phyloP scores from a whole-genome alignment of 805 yeast genomes.

The Cyberlindnera mycetangii region DNA sequence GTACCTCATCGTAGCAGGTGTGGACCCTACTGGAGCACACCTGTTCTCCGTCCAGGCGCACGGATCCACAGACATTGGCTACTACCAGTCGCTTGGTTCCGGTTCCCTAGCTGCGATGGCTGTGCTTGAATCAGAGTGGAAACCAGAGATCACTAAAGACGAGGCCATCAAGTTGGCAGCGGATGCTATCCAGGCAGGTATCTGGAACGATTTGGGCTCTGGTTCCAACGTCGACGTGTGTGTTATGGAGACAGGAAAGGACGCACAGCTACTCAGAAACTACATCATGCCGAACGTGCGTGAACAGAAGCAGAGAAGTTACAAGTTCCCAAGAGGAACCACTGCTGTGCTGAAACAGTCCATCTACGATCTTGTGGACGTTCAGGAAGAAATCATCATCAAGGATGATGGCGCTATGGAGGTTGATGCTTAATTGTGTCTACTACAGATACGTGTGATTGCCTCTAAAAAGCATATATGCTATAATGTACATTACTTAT shows the following conservation, averaged over 20 bases:
- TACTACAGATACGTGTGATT: too few species aligned
- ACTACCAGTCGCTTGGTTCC: constrained; percentile 88
- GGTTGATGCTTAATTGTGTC: constrained; percentile 10
- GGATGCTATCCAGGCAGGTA: constrained; percentile 95
- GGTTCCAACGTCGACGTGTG: constrained; percentile 98
- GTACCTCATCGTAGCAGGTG: constrained; percentile 96
- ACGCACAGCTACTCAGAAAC: constrained; percentile 81
- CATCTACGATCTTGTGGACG: constrained; percentile 62
- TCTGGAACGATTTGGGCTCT: constrained; percentile 98
- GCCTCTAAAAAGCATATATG: too few species aligned
- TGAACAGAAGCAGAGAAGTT: constrained; percentile 74
- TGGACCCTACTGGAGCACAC: constrained; percentile 94
- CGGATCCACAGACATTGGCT: constrained; percentile 96
- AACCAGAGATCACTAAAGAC: constrained; percentile 69
- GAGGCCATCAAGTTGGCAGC: constrained; percentile 91
- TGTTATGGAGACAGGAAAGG: constrained; percentile 92
- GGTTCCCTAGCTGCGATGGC: constrained; percentile 99
- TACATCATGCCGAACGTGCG: constrained; percentile 90
- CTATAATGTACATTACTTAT: constrained; percentile 4
- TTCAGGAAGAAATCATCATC: constrained; percentile 58
- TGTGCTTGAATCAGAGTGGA: constrained; percentile 87
- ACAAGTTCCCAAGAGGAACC: constrained; percentile 90
- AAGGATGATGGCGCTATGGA: constrained; percentile 35
- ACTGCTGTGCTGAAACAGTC: constrained; percentile 77
- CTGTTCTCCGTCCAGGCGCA: constrained; percentile 94